These are phyloP conservation scores for Colletotrichum chlorophyti DNA, from an alignment of 2,329 filamentous ascomycete species.

Conservation along the genomic window DNA sequence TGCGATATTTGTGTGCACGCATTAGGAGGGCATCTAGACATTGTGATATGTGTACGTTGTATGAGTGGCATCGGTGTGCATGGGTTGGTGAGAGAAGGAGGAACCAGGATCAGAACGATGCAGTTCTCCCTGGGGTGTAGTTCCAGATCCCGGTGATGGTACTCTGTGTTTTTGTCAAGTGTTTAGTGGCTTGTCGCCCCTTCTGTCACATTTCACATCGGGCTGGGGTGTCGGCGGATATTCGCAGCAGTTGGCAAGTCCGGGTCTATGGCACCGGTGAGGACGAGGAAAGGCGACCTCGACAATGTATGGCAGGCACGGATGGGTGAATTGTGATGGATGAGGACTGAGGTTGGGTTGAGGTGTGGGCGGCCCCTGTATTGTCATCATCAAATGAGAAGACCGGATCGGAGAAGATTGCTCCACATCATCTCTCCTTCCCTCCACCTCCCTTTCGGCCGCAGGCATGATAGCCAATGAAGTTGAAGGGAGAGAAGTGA, in stretches of 20 bases:
- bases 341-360: too few relatives aligned
- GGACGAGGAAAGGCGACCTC: constrained; percentile 16
- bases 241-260: constrained; percentile 26
- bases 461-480: constrained; percentile 9
- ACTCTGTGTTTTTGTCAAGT: not conserved
- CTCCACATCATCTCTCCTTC: constrained; percentile 1
- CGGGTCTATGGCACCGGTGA: constrained; percentile 27
- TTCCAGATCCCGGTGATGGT: not conserved
- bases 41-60: too few relatives aligned
- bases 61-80: not conserved
- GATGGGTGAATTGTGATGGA: too few relatives aligned
- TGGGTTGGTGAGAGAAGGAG: too few relatives aligned
- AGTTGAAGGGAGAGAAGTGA: too few relatives aligned
- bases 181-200: constrained; percentile 2
- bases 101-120: too few relatives aligned
- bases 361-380: too few relatives aligned
- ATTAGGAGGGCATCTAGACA: too few relatives aligned
- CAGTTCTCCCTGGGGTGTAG: too few relatives aligned
- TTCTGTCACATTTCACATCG: constrained; percentile 23
- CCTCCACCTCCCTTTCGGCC: too few relatives aligned
- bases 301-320: too few relatives aligned
- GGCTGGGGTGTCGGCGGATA: constrained; percentile 24
- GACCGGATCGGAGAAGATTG: constrained; percentile 14
- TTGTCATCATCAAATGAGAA: constrained; percentile 19
- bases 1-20: constrained; percentile 7